Evolutionary conservation across 2,329 filamentous ascomycete genomes (phyloP).

Genomic region (Dactylonectria estremocensis): DNA sequence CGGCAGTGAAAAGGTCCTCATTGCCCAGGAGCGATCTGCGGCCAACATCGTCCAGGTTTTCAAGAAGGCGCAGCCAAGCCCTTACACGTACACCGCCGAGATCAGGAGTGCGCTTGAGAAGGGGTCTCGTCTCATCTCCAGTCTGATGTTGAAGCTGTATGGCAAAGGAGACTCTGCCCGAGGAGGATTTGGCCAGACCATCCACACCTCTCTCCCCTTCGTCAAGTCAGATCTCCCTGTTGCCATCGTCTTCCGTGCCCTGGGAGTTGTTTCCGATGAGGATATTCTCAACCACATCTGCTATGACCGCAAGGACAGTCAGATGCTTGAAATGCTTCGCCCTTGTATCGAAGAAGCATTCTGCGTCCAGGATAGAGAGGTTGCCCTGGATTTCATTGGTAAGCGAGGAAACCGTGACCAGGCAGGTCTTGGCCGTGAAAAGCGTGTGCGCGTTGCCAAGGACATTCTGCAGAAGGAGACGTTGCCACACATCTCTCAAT

Average conservation of each 20-base stretch:
- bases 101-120: slow-evolving; percentile 97
- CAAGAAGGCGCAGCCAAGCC: slow-evolving; percentile 94
- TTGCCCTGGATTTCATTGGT: slow-evolving; percentile 95
- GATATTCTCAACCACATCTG: slow-evolving; percentile 99
- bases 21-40: slow-evolving; percentile 96
- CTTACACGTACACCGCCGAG: slow-evolving; percentile 93
- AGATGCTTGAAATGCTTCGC: slow-evolving; percentile 98
- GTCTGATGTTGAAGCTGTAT: slow-evolving; percentile 90
- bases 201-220: slow-evolving; percentile 92
- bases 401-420: slow-evolving; percentile 81
- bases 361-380: slow-evolving; percentile 94
- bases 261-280: slow-evolving; percentile 96
- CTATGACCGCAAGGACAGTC: slow-evolving; percentile 93
- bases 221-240: slow-evolving; percentile 95
- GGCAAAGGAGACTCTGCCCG: slow-evolving; percentile 85
- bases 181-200: slow-evolving; percentile 87
- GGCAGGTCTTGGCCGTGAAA: slow-evolving; percentile 80
- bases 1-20: slow-evolving; percentile 97
- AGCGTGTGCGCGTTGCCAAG: slow-evolving; percentile 91
- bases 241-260: slow-evolving; percentile 93
- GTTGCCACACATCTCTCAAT: slow-evolving; percentile 95
- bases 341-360: slow-evolving; percentile 98
- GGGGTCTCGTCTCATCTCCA: slow-evolving; percentile 94
- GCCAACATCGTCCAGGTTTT: slow-evolving; percentile 99
- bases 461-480: slow-evolving; percentile 98